These are phyloP conservation scores for Dissophora ornata DNA, from an alignment of 192 early-diverging fungal genomes.

Conservation along the genomic window DNA sequence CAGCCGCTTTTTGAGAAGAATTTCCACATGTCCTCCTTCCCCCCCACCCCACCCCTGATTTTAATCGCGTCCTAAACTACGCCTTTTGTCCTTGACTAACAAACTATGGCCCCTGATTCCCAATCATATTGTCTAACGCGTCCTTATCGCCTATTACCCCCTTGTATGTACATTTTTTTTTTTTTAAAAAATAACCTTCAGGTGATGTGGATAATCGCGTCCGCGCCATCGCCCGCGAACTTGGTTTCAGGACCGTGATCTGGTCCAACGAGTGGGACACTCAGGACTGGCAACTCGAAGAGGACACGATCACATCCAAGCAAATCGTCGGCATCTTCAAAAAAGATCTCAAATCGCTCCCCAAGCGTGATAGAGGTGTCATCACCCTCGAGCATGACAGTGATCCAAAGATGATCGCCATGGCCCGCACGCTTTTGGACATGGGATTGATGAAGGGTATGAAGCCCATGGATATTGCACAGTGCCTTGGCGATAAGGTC, in stretches of 20 bases:
- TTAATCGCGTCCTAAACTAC: too few species aligned
- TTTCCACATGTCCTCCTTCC: too few species aligned
- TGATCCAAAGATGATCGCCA: constrained; percentile 17
- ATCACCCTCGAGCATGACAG: constrained; percentile 50
- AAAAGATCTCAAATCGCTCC: constrained; percentile 10
- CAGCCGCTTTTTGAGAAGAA: constrained; percentile 6
- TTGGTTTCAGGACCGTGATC: constrained; percentile 62
- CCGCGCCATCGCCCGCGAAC: constrained; percentile 36
- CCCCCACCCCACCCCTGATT: background rate
- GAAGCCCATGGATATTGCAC: constrained; percentile 38
- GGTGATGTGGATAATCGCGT: constrained; percentile 42
- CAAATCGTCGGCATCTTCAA: constrained; percentile 44
- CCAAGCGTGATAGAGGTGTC: constrained; percentile 13
- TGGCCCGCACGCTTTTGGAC: constrained; percentile 35
- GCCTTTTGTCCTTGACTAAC: too few species aligned
- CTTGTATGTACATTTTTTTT: background rate
- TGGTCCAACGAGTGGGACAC: constrained; percentile 64
- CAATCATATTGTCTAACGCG: too few species aligned
- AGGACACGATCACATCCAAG: constrained; percentile 32
- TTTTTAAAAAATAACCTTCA: background rate
- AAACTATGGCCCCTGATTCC: too few species aligned
- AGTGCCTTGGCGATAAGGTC: constrained; percentile 28
- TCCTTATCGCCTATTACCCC: too few species aligned
- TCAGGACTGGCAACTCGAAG: constrained; percentile 61
- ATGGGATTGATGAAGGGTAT: constrained; percentile 40